Percentiles rank a stretch among this genome's conserved stretches.
These are phyloP conservation scores for Oemleria cerasiformis DNA, from an alignment of 306 rosid species.

Conservation along the genomic window DNA sequence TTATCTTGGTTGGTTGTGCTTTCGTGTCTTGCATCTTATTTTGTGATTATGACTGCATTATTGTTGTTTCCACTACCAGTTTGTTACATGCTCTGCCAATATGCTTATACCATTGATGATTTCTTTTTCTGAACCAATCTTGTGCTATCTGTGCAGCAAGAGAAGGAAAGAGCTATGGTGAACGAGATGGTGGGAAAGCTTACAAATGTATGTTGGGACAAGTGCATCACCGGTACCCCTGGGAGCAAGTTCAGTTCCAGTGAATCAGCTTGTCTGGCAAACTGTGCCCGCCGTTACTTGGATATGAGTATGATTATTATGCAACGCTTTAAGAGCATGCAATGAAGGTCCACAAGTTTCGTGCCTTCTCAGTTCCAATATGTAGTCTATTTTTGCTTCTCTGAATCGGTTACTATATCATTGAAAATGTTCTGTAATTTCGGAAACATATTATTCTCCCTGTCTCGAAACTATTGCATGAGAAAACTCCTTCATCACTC, in stretches of 20 bases:
- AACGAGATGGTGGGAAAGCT: constrained; percentile 85
- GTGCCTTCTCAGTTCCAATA: constrained; percentile 12
- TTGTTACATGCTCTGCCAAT: neutral
- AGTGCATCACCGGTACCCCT: constrained; percentile 75
- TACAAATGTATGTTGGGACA: constrained; percentile 86
- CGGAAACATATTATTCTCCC: neutral
- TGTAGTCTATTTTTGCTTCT: constrained; percentile 6
- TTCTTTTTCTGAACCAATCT: neutral
- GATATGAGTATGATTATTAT: constrained; percentile 63
- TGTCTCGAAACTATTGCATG: constrained; percentile 15
- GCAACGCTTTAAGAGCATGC: constrained; percentile 75
- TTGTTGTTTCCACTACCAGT: neutral
- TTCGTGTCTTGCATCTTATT: neutral
- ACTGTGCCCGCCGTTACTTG: constrained; percentile 84
- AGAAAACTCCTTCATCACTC: constrained; percentile 10
- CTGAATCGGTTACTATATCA: constrained; percentile 2
- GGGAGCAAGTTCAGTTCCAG: constrained; percentile 90
- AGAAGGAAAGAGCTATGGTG: constrained; percentile 68
- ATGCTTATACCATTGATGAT: neutral
- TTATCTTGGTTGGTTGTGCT: neutral
- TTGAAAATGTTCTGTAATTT: constrained; percentile 21
- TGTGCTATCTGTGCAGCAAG: constrained; percentile 53
- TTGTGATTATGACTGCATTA: neutral
- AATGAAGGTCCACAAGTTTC: constrained; percentile 32
- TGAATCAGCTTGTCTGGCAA: constrained; percentile 62